Base-by-base conservation (phyloP, 306 rosid species). In the Vachellia collinsii region DNA sequence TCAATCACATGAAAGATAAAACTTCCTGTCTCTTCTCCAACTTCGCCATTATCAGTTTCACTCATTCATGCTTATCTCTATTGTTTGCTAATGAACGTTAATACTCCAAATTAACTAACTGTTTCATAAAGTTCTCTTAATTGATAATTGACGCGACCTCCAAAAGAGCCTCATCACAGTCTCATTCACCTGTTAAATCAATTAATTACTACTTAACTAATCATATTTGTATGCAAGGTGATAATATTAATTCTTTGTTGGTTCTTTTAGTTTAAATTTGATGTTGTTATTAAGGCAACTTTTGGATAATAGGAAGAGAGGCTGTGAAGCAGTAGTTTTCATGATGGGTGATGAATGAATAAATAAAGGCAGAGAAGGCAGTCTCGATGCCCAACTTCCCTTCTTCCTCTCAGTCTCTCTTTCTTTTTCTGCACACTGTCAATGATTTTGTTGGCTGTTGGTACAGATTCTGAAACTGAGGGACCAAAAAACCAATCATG, bases 361-460 rank as follows among this genome's bases (percentile, higher is more conserved):
- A 13, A 13, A n/a, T 71, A 54, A 54, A 54, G 61, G 61, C 25
- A n/a, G 7, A 54, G 23, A 19, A n/a, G 8, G n/a, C 9, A 6
- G 61, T 17, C 4, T 12, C 6, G 47, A 73, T 73, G 17, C 43
- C 41, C 77, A 51, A 19, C 11, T 51, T 51, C 48, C 22, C 22
- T 71, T 3, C 48, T 71, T 3, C 48, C 39, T 46, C 42, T 36
- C 8, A 51, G 14, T 71, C 58, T 46, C 22, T 41, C 51, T 68
- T 10, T 29, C 63, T 72, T 36, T 50, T 53, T 72, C 62, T 29
- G 63, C 64, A 50, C 64, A 50, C n/a, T 19, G 20, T 72, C 9
- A 51, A 50, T 73, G 4, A 51, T 51, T 73, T 11, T 36, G 77
- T 43, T 69, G 74, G 74, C 43, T 42, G 74, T 42, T 69, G 74